Base-by-base conservation (phyloP, 1,139 yeast species). In the Ogataea hybrid region DNA sequence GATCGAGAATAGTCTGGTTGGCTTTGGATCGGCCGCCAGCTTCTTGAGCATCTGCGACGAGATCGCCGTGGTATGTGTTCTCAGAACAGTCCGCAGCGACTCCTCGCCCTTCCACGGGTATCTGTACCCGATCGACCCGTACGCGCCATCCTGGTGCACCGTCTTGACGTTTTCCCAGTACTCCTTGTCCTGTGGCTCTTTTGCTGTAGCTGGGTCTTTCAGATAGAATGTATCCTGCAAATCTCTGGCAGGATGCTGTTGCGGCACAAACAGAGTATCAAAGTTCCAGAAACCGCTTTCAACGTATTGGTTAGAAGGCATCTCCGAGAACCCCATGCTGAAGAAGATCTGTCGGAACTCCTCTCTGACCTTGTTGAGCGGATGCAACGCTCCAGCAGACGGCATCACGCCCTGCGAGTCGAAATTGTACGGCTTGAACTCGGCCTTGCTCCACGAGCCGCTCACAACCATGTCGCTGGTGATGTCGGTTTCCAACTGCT, bases 191-290 rank as follows among this genome's bases (percentile, higher is more conserved):
- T 80, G 81, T 37, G 97, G 97, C 56, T 76, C 71, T 47, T 81
- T 83, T 40, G 96, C 95, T 50, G 66, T 70, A 38, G 69, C 71
- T 30, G 99, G 99, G 64, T 92, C 97, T 65, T 89, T 90, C 69
- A 94, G 76, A 70, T 92, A 92, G 72, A 92, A 92, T 44, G 99
- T 92, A 68, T 92, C 98, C 69, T 92, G 99, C 64, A 92, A 76
- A 65, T 92, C 99, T 73, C 99, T 85, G 37, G 99, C 99, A 25
- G 99, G 98, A 70, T 92, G 99, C 70, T 92, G 97, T 72, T 92
- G 99, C 44, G 99, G 99, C 42, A 92, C 99, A 61, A 72, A 92
- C 58, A 92, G 75, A 4, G 98, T 79, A 65, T 92, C 99, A 62
- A 92, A 92, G 69, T 92, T 92, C 99, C 99, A 92, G 80, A 94